These are phyloP conservation scores for Talaromyces adpressus DNA, from an alignment of 495 filamentous ascomycete genomes.

Conservation along the genomic window DNA sequence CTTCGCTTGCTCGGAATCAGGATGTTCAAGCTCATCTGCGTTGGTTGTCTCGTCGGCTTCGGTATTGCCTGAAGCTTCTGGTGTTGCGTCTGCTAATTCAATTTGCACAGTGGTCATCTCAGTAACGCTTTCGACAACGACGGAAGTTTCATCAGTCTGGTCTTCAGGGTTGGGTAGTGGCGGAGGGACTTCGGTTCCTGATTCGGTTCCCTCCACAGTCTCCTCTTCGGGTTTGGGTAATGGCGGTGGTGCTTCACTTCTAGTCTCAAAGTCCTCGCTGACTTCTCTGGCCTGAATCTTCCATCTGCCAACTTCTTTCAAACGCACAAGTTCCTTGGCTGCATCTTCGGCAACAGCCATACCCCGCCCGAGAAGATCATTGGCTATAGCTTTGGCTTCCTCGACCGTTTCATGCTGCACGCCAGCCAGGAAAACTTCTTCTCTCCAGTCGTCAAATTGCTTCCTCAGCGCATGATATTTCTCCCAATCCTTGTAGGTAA, in stretches of 20 bases:
- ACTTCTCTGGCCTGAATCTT: constrained; percentile 74
- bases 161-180: constrained; percentile 34
- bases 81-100: constrained; percentile 14
- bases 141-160: constrained; percentile 12
- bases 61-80: constrained; percentile 17
- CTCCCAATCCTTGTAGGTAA: constrained; percentile 94
- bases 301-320: constrained; percentile 83
- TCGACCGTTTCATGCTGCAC: constrained; percentile 63
- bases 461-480: constrained; percentile 82
- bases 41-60: neutral
- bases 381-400: constrained; percentile 60
- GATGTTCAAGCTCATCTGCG: neutral
- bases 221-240: constrained; percentile 36
- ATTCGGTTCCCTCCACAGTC: constrained; percentile 17
- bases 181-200: constrained; percentile 41
- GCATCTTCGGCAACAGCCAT: constrained; percentile 75
- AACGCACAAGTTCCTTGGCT: constrained; percentile 71
- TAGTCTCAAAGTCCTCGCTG: constrained; percentile 65
- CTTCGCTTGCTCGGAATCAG: constrained; percentile 13
- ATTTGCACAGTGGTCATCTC: constrained; percentile 14
- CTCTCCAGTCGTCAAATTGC: constrained; percentile 77
- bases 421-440: constrained; percentile 67
- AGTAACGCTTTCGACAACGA: constrained; percentile 12
- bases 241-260: constrained; percentile 39
- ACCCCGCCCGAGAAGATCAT: constrained; percentile 63